These are phyloP conservation scores for Scleroderma citrinum DNA, from an alignment of 768 basidiomycete species.

Conservation along the genomic window DNA sequence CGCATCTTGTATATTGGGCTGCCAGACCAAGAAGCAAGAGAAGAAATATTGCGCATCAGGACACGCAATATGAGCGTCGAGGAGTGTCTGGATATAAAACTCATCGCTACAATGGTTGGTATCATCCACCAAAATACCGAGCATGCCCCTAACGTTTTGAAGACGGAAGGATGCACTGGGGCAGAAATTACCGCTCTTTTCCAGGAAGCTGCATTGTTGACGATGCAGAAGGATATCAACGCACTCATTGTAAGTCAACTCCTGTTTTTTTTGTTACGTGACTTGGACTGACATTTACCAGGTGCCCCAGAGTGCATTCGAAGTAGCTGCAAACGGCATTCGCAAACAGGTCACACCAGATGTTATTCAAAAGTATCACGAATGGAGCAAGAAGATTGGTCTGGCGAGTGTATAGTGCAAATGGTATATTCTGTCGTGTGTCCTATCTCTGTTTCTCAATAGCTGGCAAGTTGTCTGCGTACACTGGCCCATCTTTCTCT, in stretches of 20 bases:
- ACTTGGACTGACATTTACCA: conserved; percentile 23
- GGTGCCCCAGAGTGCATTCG: conserved; percentile 73
- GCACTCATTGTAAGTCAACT: conserved; percentile 57
- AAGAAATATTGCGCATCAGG: conserved; percentile 81
- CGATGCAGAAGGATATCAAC: conserved; percentile 85
- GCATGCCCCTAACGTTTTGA: background rate
- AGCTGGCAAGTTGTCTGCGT: too few species aligned
- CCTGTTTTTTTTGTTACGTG: background rate
- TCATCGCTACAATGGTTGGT: conserved; percentile 66
- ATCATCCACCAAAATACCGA: background rate
- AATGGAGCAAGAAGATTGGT: conserved; percentile 52
- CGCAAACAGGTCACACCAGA: conserved; percentile 82
- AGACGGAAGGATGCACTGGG: conserved; percentile 96
- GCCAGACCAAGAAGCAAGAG: conserved; percentile 71
- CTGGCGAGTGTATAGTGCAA: conserved; percentile 6
- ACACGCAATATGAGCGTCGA: conserved; percentile 77
- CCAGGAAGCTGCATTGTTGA: conserved; percentile 90
- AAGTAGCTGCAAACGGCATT: conserved; percentile 63
- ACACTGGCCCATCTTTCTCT: too few species aligned
- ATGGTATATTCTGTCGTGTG: background rate
- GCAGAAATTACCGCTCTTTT: conserved; percentile 90
- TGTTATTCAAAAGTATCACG: conserved; percentile 63
- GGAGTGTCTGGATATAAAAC: conserved; percentile 54
- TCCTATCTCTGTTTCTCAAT: too few species aligned
- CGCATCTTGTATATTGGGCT: conserved; percentile 92